phyloP scores from a whole-genome alignment of 2,329 filamentous ascomycete genomes.

The Scytalidium sp. region DNA sequence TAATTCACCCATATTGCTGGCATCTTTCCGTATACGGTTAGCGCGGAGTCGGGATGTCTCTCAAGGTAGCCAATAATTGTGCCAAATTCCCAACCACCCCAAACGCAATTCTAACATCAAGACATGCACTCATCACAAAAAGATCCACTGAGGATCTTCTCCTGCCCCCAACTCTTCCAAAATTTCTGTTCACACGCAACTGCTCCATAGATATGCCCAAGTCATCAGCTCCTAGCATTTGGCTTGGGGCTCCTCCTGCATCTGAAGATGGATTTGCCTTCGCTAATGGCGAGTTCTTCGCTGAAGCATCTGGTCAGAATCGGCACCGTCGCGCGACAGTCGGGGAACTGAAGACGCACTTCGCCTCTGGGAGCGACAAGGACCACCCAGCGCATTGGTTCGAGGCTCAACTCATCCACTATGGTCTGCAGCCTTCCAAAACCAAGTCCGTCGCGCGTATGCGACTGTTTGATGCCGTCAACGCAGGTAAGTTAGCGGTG shows the following conservation, averaged over 20 bases:
- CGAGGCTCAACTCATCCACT: constrained; percentile 60
- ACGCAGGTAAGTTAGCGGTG: constrained; percentile 43
- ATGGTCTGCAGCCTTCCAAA: constrained; percentile 54
- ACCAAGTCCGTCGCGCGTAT: constrained; percentile 57
- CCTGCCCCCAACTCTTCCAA: too few relatives aligned
- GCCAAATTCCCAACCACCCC: too few relatives aligned
- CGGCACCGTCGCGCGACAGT: constrained; percentile 42
- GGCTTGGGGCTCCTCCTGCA: constrained; percentile 19
- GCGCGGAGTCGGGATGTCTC: too few relatives aligned
- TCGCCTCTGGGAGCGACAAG: constrained; percentile 36
- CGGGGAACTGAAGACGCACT: constrained; percentile 35
- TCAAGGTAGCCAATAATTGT: too few relatives aligned
- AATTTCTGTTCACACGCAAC: too few relatives aligned
- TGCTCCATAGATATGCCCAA: too few relatives aligned
- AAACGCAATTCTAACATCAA: too few relatives aligned
- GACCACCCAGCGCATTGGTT: constrained; percentile 60
- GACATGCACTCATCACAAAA: too few relatives aligned
- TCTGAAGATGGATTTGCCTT: constrained; percentile 39
- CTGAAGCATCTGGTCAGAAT: constrained; percentile 39
- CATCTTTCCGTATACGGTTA: too few relatives aligned
- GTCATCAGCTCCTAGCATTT: constrained; percentile 6
- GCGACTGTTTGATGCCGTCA: constrained; percentile 55
- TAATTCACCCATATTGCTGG: too few relatives aligned
- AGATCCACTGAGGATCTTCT: too few relatives aligned
- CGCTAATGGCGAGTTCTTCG: constrained; percentile 40